phyloP scores from a whole-genome alignment of 305 asterid genomes.

The Fraxinus ornus region DNA sequence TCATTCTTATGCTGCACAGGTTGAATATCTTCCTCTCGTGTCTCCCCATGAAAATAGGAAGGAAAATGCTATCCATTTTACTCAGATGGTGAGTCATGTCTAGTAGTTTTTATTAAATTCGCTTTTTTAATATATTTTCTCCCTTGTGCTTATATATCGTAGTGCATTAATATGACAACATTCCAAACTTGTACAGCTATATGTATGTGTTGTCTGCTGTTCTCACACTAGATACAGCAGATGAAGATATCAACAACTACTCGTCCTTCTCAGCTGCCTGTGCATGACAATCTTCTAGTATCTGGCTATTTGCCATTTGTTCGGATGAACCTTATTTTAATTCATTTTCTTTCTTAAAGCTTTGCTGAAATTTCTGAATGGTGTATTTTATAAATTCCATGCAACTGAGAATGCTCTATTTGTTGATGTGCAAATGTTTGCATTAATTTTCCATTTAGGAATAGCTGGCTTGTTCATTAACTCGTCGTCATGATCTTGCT shows the following conservation, averaged over 20 bases:
- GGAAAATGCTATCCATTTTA: slow-evolving; percentile 67
- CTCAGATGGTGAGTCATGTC: slow-evolving; percentile 72
- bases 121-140: slow-evolving; percentile 11
- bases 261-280: not conserved
- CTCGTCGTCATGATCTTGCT: not conserved
- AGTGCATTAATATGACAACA: not conserved
- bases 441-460: not conserved
- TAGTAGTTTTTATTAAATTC: slow-evolving; percentile 12
- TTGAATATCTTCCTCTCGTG: slow-evolving; percentile 91
- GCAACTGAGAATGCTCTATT: not conserved
- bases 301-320: not conserved
- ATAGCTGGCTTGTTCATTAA: not conserved
- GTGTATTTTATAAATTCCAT: not conserved
- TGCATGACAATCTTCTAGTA: not conserved
- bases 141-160: not conserved
- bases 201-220: not conserved
- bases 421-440: not conserved
- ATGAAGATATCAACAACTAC: not conserved
- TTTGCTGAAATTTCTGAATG: not conserved
- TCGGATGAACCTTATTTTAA: not conserved
- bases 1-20: slow-evolving; percentile 40
- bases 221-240: not conserved
- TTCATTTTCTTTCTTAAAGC: not conserved
- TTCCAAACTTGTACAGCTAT: not conserved
- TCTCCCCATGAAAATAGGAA: slow-evolving; percentile 68